Conservation (phyloP, 2,329 filamentous ascomycete genomes). For the Ceratocystis lukuohia region DNA sequence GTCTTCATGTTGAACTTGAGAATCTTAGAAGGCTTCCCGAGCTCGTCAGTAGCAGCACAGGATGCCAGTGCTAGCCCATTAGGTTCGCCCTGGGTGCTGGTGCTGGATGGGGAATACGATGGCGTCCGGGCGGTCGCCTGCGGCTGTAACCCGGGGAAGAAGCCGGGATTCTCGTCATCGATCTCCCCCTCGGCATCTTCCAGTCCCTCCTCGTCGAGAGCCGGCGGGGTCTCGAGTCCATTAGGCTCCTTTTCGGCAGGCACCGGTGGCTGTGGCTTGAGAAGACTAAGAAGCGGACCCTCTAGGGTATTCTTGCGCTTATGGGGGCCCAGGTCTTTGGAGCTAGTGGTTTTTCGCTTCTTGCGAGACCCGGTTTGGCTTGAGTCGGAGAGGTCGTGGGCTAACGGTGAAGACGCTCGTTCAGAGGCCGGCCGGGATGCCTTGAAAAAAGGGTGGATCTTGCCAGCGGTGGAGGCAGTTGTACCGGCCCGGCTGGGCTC, state of each 20-base stretch:
- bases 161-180: conserved; percentile 13
- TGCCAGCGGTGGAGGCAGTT: neutral
- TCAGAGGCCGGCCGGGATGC: conserved; percentile 7
- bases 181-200: conserved; percentile 17
- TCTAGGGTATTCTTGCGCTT: conserved; percentile 10
- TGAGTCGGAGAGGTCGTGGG: conserved; percentile 14
- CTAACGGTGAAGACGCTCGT: neutral
- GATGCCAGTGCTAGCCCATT: conserved; percentile 15
- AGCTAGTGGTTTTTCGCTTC: conserved; percentile 14
- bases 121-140: conserved; percentile 6
- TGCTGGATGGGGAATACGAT: conserved; percentile 7
- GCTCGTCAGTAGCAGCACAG: conserved; percentile 6
- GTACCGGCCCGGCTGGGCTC: neutral
- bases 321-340: neutral
- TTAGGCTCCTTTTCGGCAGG: neutral
- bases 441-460: conserved; percentile 19
- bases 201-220: conserved; percentile 9
- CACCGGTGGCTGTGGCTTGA: conserved; percentile 10
- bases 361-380: conserved; percentile 12
- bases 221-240: conserved; percentile 11
- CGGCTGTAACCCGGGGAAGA: neutral
- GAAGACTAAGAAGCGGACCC: conserved; percentile 13
- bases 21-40: conserved; percentile 32
- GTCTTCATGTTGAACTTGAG: conserved; percentile 46
- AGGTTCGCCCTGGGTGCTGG: neutral